Base-by-base conservation (phyloP, 192 early-diverging fungal genomes). In the Neocallimastix lanati region DNA sequence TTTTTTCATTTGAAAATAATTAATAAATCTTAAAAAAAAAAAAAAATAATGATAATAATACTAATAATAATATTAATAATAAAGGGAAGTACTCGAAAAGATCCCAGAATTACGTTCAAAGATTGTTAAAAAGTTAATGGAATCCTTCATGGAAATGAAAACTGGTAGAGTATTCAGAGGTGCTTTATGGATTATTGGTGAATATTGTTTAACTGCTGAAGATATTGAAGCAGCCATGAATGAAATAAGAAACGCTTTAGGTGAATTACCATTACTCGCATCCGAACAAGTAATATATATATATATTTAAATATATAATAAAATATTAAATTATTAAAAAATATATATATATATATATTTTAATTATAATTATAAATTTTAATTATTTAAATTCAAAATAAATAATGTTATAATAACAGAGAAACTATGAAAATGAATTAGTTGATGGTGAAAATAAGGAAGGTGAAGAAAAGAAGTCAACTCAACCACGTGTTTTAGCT, bases 131-230 rank as follows among this genome's bases (percentile, higher is more conserved):
- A 89, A 90, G 77, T 87, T 99, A 28, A 85, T 97, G 29, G 90
- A 93, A 50, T 91, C 92, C 16, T 97, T 99, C 81, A 78, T 82
- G 35, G 95, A 98, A 36, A 92, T 98, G 85, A 96, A 94, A 83
- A 92, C 93, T 3, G 92, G 94, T 78, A 91, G 95, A 83, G 96
- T 98, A 6, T 92, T 96, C 84, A 91, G 98, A 76, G 98, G 96
- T 29, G 98, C 95, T 27, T 88, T 99, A 76, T 99, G 98, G 98
- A 97, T 98, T 82, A 88, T 99, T 81, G 96, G 98, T 78, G 98
- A 99, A 87, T 99, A 98, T 82, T 58, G 28, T 85, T 76, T 91
- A 80, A 87, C 88, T n/a, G 85, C 82, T 13, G 85, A 88, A 79
- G 90, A 92, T 81, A 97, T 99, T 82, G 94, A 96, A 83, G 87